Evolutionary conservation across 306 rosid genomes (phyloP).

Genomic region (Dalbergia cochinchinensis): DNA sequence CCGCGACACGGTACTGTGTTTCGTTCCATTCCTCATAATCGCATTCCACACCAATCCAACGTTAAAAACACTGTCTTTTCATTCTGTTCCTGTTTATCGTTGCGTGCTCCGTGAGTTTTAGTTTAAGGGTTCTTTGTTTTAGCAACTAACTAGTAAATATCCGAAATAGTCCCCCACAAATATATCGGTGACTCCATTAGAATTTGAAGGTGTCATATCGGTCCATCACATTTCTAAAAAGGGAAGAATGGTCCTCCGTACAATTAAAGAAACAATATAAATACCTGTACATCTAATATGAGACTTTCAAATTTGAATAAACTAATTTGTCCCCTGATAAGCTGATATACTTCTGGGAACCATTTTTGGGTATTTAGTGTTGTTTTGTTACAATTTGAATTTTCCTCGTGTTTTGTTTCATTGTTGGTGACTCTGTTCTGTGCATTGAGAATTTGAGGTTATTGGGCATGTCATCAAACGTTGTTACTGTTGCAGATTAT

Average conservation of each 20-base stretch:
- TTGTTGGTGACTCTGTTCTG: conserved; percentile 10
- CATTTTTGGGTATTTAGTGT: no score
- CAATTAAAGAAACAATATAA: no score
- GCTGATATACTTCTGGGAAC: no score
- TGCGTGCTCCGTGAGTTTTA: background rate
- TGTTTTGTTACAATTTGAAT: background rate
- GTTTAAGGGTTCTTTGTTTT: conserved; percentile 4
- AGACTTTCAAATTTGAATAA: no score
- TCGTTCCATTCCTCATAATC: background rate
- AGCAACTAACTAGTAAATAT: no score
- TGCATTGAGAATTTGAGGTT: conserved; percentile 3
- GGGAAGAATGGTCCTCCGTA: no score
- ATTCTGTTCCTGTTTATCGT: conserved; percentile 5
- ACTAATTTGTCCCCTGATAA: no score
- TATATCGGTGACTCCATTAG: no score
- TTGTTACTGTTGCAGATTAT: background rate
- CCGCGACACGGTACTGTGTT: conserved; percentile 37
- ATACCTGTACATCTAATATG: no score
- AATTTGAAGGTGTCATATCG: no score
- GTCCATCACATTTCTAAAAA: no score
- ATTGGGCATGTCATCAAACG: conserved; percentile 31
- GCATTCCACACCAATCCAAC: background rate
- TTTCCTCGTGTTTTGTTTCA: background rate
- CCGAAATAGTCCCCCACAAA: no score
- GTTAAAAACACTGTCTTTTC: conserved; percentile 28